phyloP scores from a whole-genome alignment of 495 filamentous ascomycete species.

The Saxophila tyrrhenica region DNA sequence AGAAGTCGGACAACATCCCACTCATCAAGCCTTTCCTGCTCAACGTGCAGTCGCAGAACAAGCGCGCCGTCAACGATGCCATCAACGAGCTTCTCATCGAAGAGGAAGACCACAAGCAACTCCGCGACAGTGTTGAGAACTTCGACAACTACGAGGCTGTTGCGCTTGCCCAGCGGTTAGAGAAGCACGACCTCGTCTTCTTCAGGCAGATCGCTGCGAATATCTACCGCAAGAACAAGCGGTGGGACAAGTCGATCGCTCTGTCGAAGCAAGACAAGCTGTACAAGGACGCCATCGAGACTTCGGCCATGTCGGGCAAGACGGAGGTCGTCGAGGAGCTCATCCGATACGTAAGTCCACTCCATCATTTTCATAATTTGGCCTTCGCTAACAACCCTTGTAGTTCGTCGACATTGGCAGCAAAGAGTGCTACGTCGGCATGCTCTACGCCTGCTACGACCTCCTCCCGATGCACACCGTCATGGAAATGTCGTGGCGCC shows the following conservation, averaged over 20 bases:
- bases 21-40: conserved; percentile 98
- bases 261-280: conserved; percentile 98
- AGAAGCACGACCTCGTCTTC: conserved; percentile 96
- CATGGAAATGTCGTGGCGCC: conserved; percentile 94
- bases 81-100: conserved; percentile 98
- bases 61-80: conserved; percentile 92
- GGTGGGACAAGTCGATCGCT: conserved; percentile 98
- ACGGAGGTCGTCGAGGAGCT: conserved; percentile 88
- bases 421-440: conserved; percentile 97
- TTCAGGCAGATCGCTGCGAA: conserved; percentile 97
- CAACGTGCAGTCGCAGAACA: conserved; percentile 94
- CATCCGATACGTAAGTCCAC: conserved; percentile 78
- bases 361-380: neutral
- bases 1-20: conserved; percentile 95
- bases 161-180: conserved; percentile 85
- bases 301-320: conserved; percentile 88
- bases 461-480: conserved; percentile 84
- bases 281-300: conserved; percentile 99
- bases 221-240: conserved; percentile 99
- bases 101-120: conserved; percentile 97
- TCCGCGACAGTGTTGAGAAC: conserved; percentile 94
- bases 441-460: conserved; percentile 98
- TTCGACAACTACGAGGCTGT: conserved; percentile 98
- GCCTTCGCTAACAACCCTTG: conserved; percentile 5
- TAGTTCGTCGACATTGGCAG: conserved; percentile 99